Evolutionary conservation across 2,329 filamentous ascomycete genomes (phyloP), one percentile per base, ranked within the genome.

Genomic region (Pseudocercospora cruenta): DNA sequence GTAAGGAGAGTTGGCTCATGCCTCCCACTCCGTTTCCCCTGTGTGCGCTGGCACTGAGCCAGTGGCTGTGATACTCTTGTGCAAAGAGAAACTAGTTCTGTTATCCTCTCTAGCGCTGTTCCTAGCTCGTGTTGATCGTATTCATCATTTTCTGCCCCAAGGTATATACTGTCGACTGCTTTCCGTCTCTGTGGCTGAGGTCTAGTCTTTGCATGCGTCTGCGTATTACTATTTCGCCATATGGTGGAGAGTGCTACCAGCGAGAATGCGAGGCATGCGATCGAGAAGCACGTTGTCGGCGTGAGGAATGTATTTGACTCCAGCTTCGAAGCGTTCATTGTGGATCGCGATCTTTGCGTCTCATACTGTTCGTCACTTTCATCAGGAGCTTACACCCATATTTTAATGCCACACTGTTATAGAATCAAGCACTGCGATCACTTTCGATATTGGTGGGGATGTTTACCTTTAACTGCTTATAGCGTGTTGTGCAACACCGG

Each of bases 181-280:
- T 55, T 62, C n/a, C 63, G 55, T 60, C 58, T 62, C 14, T 53
- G 43, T 31, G 22, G 26, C 21, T 58, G 47, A 19, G 63, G 53
- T 28, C 49, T 24, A 12, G 21, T 3, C 33, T 26, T 24, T 36
- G 16, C 14, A 19, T 14, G 36, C n/a, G 16, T 45, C 16, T 43
- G 5, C 36, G 33, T 43, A 24, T 28, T 51, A 8, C 12, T 70
- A 22, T 67, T 70, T 28, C 62, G 65, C 71, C 71, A 71, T 14
- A 70, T 60, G 8, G 68, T 67, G 9, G 72, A 68, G 4, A 73
- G 62, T 4, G 72, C 72, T 2, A 74, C 60, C 19, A 71, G 54
- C 6, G 72, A 73, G 54, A 74, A 72, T 10, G 71, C 69, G 21
- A 71, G 65, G 47, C 72, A 74, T 5, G 72, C 72, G 14, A 74